These are phyloP conservation scores for Phellinidium pouzarii DNA, from an alignment of 1,284 basidiomycete genomes.

Conservation along the genomic window DNA sequence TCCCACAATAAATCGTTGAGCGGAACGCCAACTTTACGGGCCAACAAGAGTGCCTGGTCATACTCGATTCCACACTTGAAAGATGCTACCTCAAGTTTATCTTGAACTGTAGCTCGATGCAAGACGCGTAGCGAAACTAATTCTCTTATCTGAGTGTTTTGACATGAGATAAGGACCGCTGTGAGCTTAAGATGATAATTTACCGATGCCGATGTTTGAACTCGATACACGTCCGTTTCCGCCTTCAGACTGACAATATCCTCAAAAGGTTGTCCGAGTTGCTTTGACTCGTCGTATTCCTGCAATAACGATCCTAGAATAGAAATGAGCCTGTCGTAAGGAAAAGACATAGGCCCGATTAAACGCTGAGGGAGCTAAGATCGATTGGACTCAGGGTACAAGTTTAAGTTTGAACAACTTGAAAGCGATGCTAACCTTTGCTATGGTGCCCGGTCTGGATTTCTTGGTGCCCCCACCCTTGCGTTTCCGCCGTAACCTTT, in stretches of 20 bases:
- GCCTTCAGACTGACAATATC: slow-evolving; percentile 53
- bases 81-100: slow-evolving; percentile 63
- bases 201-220: slow-evolving; percentile 54
- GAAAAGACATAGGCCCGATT: slow-evolving; percentile 75
- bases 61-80: slow-evolving; percentile 74
- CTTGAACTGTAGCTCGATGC: slow-evolving; percentile 56
- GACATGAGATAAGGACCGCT: slow-evolving; percentile 8
- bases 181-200: slow-evolving; percentile 20
- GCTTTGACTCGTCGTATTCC: slow-evolving; percentile 66
- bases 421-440: slow-evolving; percentile 16
- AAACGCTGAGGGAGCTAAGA: slow-evolving; percentile 69
- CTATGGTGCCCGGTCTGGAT: slow-evolving; percentile 22
- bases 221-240: slow-evolving; percentile 59
- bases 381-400: slow-evolving; percentile 1
- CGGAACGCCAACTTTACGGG: slow-evolving; percentile 56
- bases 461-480: slow-evolving; percentile 36
- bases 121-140: slow-evolving; percentile 64
- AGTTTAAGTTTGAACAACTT: neutral
- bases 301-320: slow-evolving; percentile 79
- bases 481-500: slow-evolving; percentile 52
- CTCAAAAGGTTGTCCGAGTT: slow-evolving; percentile 37
- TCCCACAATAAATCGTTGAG: slow-evolving; percentile 76
- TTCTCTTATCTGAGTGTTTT: slow-evolving; percentile 53
- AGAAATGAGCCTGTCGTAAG: slow-evolving; percentile 77
- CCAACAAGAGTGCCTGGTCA: slow-evolving; percentile 52